Percentiles rank a stretch among this genome's conserved stretches.
phyloP scores from a whole-genome alignment of 140 eudicot species.

The Cichorium intybus region DNA sequence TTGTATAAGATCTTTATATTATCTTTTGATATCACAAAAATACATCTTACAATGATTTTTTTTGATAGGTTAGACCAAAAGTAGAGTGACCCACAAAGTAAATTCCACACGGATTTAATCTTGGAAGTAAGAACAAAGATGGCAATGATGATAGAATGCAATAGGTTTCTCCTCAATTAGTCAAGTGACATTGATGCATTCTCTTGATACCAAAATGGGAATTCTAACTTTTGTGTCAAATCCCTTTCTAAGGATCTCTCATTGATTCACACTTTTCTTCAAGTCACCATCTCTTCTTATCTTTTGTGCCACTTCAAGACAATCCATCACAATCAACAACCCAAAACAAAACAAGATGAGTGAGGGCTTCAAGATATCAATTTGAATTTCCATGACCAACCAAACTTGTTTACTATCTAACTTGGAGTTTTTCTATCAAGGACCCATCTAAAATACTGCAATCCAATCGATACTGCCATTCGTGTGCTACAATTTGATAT shows the following conservation, averaged over 20 bases:
- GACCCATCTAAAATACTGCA: constrained; percentile 22
- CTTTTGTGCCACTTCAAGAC: constrained; percentile 72
- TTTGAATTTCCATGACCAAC: constrained; percentile 43
- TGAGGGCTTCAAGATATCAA: constrained; percentile 28
- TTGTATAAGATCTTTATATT: neutral
- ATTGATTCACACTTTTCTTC: constrained; percentile 70
- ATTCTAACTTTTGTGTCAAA: constrained; percentile 55
- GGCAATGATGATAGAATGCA: constrained; percentile 22
- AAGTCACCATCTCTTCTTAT: constrained; percentile 65
- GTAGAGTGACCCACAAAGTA: neutral
- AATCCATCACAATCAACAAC: constrained; percentile 45
- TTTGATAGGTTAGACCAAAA: too few relatives aligned
- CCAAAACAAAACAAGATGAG: constrained; percentile 44
- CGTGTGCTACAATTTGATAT: constrained; percentile 22
- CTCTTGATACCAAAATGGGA: constrained; percentile 39
- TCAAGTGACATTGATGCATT: constrained; percentile 30
- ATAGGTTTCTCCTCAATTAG: constrained; percentile 32
- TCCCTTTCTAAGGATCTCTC: constrained; percentile 84
- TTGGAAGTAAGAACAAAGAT: constrained; percentile 20
- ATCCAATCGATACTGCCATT: constrained; percentile 19
- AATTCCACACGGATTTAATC: constrained; percentile 8
- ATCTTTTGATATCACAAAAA: too few relatives aligned
- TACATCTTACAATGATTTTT: too few relatives aligned
- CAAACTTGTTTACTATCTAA: constrained; percentile 33
- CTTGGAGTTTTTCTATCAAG: constrained; percentile 29